Base-by-base conservation (phyloP, 352 stramenopile genomes). In the Phytophthora litchii region DNA sequence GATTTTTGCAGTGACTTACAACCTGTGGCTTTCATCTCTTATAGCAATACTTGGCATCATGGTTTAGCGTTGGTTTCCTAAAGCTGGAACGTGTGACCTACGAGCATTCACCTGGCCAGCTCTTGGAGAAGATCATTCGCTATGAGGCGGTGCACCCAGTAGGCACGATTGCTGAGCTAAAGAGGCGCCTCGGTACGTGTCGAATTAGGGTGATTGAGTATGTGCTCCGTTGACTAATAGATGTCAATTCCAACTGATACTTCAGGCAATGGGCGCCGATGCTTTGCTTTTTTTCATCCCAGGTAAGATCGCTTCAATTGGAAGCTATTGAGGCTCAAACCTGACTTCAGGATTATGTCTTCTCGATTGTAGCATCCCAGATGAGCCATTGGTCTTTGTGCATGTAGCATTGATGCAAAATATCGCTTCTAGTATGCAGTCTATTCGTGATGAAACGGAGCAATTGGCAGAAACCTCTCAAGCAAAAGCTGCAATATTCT, bases 111-210 rank as follows among this genome's bases (percentile, higher is more conserved):
- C 71, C 90, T 35, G 95, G 95, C 1, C 85, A 86, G 12, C 77
- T 98, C 2, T 84, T 99, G 45, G 96, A 99, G 71, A 96, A 96
- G 64, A 98, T 99, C 61, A 97, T 97, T 61, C 86, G 83, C 11
- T 97, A 97, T 64, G 95, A 99, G 60, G 90, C 90, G 5, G 96
- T 99, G 1, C 96, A 99, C 62, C 94, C 95, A 14, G 78, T 99
- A 8, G 84, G 85, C 27, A 97, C 88, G 19, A 92, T 98, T 54
- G 85, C 92, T 31, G 94, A 99, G 70, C 84, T 99, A 44, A 94
- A 97, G 59, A 83, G 78, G 16, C 80, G 96, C 37, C 80, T 98
- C 3, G 92, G 90, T 70, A 76, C 55, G 55, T 34, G 13, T 34
- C 16, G 16, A 29, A 37, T 19, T 19, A 4, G 17, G 32, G 17